phyloP scores from a whole-genome alignment of 345 rosid genomes.

The Eucalyptus sideroxylon region DNA sequence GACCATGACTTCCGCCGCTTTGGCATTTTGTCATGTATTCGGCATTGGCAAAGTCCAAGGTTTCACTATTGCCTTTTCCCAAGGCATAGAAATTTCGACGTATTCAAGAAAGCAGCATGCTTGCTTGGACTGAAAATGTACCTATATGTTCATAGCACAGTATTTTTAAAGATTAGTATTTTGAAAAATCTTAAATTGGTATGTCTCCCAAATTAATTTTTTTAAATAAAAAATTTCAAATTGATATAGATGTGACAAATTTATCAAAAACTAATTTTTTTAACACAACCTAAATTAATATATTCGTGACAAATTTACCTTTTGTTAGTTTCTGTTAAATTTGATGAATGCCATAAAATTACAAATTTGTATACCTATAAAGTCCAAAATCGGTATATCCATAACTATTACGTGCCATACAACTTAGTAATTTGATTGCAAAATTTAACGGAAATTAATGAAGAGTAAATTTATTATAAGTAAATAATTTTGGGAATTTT shows the following conservation, averaged over 20 bases:
- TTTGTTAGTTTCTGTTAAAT: fast-evolving
- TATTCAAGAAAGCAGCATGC: not conserved
- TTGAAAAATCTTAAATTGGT: fast-evolving
- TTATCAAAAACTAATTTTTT: no score
- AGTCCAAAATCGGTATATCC: fast-evolving
- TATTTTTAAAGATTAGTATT: not conserved
- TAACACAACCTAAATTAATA: fast-evolving
- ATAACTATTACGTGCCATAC: fast-evolving
- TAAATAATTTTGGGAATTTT: no score
- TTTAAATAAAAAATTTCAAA: fast-evolving
- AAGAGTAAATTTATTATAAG: fast-evolving
- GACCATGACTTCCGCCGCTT: no score
- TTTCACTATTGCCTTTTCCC: not conserved
- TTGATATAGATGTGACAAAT: fast-evolving
- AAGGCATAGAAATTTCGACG: not conserved
- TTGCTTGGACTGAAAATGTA: not conserved
- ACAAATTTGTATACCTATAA: no score
- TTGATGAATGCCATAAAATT: fast-evolving
- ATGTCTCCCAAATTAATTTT: fast-evolving
- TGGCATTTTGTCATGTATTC: no score
- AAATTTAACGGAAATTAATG: fast-evolving
- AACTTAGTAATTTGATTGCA: fast-evolving
- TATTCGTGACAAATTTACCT: fast-evolving
- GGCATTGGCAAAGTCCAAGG: not conserved
- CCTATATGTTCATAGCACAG: fast-evolving